These are phyloP conservation scores for Carex parvula DNA, from an alignment of 176 grass and related monocot species.

Conservation along the genomic window DNA sequence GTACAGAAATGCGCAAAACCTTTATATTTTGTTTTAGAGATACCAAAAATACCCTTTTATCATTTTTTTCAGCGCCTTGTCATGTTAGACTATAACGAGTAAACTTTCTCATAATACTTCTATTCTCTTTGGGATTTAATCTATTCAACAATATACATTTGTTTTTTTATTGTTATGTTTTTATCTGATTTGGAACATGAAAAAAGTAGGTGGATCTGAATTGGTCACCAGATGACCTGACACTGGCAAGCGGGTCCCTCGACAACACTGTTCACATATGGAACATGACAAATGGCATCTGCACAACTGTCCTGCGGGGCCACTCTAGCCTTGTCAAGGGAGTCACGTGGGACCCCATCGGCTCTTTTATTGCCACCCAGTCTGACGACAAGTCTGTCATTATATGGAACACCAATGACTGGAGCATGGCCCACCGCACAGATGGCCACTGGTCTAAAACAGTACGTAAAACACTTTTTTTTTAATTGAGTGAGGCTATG, in stretches of 20 bases:
- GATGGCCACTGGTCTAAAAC: conserved; percentile 98
- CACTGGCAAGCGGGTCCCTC: conserved; percentile 82
- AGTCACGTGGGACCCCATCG: conserved; percentile 98
- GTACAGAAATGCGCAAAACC: background rate
- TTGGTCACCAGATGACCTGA: conserved; percentile 95
- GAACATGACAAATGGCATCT: conserved; percentile 84
- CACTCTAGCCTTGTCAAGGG: conserved; percentile 98
- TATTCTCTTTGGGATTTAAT: background rate
- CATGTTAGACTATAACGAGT: background rate
- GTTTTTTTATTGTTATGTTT: conserved; percentile 1
- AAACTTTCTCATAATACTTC: background rate
- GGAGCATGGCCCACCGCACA: conserved; percentile 90
- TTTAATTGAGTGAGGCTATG: background rate
- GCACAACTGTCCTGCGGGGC: conserved; percentile 88
- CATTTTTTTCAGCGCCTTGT: background rate
- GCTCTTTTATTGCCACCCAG: conserved; percentile 91
- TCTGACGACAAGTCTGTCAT: conserved; percentile 97
- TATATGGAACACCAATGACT: conserved; percentile 96
- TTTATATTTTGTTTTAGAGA: background rate
- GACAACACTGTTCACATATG: conserved; percentile 98
- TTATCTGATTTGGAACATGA: conserved; percentile 38
- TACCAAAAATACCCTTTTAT: background rate
- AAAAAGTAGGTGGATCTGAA: conserved; percentile 94
- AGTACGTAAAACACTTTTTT: conserved; percentile 40
- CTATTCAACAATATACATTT: background rate